Percentiles rank a stretch among this genome's conserved stretches.
Evolutionary conservation across 345 rosid genomes (phyloP).

Genomic region (Linum lewisii): DNA sequence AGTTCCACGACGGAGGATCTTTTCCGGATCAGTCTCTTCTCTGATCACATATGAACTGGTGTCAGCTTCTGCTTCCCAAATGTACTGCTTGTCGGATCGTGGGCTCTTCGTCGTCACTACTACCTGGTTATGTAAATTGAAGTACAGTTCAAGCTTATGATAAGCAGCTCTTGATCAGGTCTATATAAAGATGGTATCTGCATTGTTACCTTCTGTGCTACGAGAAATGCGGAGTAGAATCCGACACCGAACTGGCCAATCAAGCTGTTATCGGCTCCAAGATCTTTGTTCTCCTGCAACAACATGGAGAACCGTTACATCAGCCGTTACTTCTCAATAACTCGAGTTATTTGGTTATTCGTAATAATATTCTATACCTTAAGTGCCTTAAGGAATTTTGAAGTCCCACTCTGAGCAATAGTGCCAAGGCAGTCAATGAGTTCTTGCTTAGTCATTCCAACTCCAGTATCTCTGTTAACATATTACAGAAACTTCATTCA

Average conservation of each 20-base stretch:
- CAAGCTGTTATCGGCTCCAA: slow-evolving; percentile 83
- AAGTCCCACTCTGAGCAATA: slow-evolving; percentile 98
- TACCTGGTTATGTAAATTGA: slow-evolving; percentile 37
- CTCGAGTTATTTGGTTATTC: no score
- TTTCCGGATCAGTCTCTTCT: slow-evolving; percentile 87
- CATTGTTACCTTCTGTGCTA: slow-evolving; percentile 76
- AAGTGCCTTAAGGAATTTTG: slow-evolving; percentile 82
- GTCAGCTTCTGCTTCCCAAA: slow-evolving; percentile 89
- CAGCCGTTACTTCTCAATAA: no score
- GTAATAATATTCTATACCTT: no score
- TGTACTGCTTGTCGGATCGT: slow-evolving; percentile 83
- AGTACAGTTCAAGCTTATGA: no score
- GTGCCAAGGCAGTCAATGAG: slow-evolving; percentile 97
- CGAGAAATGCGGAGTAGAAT: slow-evolving; percentile 94
- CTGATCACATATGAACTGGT: slow-evolving; percentile 76
- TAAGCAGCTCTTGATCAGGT: slow-evolving; percentile 11
- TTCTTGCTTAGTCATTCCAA: slow-evolving; percentile 96
- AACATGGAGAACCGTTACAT: no score
- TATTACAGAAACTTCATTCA: no score
- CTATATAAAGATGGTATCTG: no score
- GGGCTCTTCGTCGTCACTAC: slow-evolving; percentile 96
- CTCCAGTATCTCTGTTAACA: slow-evolving; percentile 91
- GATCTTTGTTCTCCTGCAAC: slow-evolving; percentile 70
- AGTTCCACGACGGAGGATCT: slow-evolving; percentile 69
- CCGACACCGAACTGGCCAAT: slow-evolving; percentile 99